Evolutionary conservation across 305 asterid genomes (phyloP).

Genomic region (Plantago lanceolata): DNA sequence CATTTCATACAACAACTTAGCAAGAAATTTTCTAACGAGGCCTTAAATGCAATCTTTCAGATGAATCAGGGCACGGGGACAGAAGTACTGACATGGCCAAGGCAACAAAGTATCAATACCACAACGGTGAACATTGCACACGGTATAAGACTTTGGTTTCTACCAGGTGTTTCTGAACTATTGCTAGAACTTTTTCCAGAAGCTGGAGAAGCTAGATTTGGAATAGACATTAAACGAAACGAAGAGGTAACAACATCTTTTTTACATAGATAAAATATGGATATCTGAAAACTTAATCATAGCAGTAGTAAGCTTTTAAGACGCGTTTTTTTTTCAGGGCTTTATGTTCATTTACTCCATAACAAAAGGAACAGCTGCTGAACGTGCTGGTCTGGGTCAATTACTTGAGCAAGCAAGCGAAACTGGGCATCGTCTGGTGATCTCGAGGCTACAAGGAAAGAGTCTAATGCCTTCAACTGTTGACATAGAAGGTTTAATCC

Average conservation of each 20-base stretch:
- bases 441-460: slow-evolving; percentile 53
- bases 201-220: slow-evolving; percentile 43
- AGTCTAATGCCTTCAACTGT: slow-evolving; percentile 47
- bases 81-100: slow-evolving; percentile 30
- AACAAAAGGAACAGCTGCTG: slow-evolving; percentile 40
- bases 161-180: slow-evolving; percentile 43
- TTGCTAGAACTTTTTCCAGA: slow-evolving; percentile 31
- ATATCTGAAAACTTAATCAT: background rate
- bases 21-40: background rate
- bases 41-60: slow-evolving; percentile 6
- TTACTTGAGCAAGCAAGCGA: slow-evolving; percentile 37
- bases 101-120: slow-evolving; percentile 26
- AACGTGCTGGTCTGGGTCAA: slow-evolving; percentile 43
- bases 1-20: background rate
- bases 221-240: slow-evolving; percentile 40
- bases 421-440: slow-evolving; percentile 32
- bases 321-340: slow-evolving; percentile 25
- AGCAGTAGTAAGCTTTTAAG: background rate
- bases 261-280: background rate
- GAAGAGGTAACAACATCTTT: slow-evolving; percentile 36
- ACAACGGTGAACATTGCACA: slow-evolving; percentile 26
- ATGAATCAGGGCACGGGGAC: slow-evolving; percentile 25
- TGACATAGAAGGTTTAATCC: slow-evolving; percentile 38
- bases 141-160: slow-evolving; percentile 47
- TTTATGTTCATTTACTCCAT: slow-evolving; percentile 38